phyloP scores from a whole-genome alignment of 2,329 filamentous ascomycete genomes.

The Phaeosphaeriaceae sp. region DNA sequence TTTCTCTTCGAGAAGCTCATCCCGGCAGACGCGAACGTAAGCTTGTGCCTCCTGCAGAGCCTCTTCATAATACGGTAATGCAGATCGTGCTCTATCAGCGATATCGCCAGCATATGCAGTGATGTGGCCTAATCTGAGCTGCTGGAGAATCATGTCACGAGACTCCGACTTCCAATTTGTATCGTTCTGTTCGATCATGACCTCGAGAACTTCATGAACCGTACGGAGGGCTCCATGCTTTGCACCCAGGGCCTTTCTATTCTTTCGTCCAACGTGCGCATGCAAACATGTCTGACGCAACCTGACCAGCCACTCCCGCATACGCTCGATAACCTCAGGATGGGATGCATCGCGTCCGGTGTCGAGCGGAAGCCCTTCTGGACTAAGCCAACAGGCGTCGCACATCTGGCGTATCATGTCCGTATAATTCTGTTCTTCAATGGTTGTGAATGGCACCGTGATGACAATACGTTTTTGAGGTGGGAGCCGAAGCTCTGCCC shows the following conservation, averaged over 20 bases:
- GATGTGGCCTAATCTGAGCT: constrained; percentile 76
- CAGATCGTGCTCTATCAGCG: constrained; percentile 63
- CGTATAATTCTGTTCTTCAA: constrained; percentile 90
- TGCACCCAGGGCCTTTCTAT: constrained; percentile 67
- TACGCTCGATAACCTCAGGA: constrained; percentile 65
- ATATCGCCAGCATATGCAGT: constrained; percentile 73
- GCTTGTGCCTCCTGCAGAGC: constrained; percentile 50
- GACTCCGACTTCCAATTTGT: constrained; percentile 69
- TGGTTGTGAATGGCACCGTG: constrained; percentile 84
- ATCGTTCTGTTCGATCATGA: constrained; percentile 90
- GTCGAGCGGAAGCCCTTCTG: constrained; percentile 66
- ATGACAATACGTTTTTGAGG: constrained; percentile 86
- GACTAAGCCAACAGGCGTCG: constrained; percentile 69
- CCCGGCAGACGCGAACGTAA: constrained; percentile 69
- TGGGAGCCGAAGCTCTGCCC: constrained; percentile 80
- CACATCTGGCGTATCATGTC: constrained; percentile 79
- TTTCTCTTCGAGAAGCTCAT: constrained; percentile 64
- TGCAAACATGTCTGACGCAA: constrained; percentile 86
- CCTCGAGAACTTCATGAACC: constrained; percentile 83
- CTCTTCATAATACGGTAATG: constrained; percentile 72
- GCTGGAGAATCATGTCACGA: constrained; percentile 67
- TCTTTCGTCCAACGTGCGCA: constrained; percentile 77
- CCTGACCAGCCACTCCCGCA: constrained; percentile 80
- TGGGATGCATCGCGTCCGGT: constrained; percentile 72
- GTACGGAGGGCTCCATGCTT: constrained; percentile 75